A percentile compares a stretch with the other conserved stretches of the same genome.
phyloP scores from a whole-genome alignment of 73 alveolate species.

The Tetrahymena borealis region DNA sequence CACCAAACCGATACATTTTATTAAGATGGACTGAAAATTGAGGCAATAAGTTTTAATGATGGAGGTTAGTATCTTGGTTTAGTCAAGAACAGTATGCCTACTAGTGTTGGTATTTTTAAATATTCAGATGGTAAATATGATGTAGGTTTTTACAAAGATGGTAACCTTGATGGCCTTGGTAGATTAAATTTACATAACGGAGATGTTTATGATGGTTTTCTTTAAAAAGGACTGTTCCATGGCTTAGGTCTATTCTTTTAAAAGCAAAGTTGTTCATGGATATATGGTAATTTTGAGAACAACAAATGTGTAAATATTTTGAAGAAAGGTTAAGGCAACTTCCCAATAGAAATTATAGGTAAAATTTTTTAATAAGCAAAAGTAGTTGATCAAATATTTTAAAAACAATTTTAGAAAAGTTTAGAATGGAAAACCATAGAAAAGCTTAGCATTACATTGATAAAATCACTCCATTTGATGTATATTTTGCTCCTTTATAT shows the following conservation, averaged over 20 bases:
- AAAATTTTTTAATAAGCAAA: background rate
- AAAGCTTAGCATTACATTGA: background rate
- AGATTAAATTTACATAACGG: background rate
- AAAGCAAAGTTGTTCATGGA: background rate
- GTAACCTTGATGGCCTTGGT: background rate
- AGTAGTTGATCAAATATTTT: background rate
- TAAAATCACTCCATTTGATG: background rate
- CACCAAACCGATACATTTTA: background rate
- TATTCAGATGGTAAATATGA: background rate
- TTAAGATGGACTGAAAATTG: background rate
- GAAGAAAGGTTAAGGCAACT: background rate
- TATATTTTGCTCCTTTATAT: background rate
- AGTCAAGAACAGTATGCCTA: background rate
- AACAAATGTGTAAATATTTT: background rate
- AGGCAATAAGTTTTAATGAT: background rate
- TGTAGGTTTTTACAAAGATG: background rate
- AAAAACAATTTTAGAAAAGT: background rate
- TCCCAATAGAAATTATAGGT: background rate
- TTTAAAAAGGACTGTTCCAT: background rate
- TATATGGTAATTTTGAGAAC: background rate
- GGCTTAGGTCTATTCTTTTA: background rate
- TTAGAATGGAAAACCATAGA: background rate
- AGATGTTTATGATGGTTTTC: background rate
- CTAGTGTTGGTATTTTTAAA: background rate
- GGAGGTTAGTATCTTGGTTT: background rate